Percentiles rank a stretch among this genome's conserved stretches.
Conservation (phyloP, 495 filamentous ascomycete genomes). For the Elaphomyces granulatus region DNA sequence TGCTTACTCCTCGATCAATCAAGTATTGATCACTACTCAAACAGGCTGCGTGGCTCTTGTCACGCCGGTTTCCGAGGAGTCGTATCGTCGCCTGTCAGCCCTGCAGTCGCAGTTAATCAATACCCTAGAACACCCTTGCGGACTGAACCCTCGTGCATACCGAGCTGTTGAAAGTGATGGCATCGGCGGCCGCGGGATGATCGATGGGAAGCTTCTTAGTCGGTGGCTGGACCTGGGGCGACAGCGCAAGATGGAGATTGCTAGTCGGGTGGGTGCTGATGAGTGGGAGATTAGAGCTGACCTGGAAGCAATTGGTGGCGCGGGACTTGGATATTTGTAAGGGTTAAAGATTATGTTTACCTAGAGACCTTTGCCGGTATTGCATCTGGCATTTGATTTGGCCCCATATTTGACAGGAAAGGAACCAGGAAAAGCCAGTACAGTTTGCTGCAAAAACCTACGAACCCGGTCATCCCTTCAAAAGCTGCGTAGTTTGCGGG, state of each 20-base stretch:
- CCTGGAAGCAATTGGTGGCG: slow-evolving; percentile 46
- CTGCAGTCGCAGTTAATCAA: slow-evolving; percentile 66
- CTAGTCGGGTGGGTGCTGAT: slow-evolving; percentile 44
- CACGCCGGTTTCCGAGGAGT: slow-evolving; percentile 59
- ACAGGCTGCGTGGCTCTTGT: slow-evolving; percentile 66
- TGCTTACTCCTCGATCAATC: slow-evolving; percentile 22
- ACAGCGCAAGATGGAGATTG: slow-evolving; percentile 54
- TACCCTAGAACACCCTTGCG: slow-evolving; percentile 58
- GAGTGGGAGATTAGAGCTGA: slow-evolving; percentile 44
- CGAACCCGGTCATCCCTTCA: no score
- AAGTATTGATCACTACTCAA: slow-evolving; percentile 53
- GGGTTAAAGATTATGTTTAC: no score
- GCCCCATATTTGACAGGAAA: no score
- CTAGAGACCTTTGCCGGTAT: no score
- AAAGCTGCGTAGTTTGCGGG: no score
- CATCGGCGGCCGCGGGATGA: slow-evolving; percentile 38
- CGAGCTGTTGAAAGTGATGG: slow-evolving; percentile 39
- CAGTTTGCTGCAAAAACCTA: no score
- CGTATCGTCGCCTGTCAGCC: slow-evolving; percentile 72
- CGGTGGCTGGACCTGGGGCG: slow-evolving; percentile 58
- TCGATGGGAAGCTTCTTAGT: slow-evolving; percentile 46
- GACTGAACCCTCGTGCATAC: slow-evolving; percentile 70
- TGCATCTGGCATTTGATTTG: no score
- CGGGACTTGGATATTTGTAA: slow-evolving; percentile 39
- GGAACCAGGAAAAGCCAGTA: no score